Evolutionary conservation across 2,329 filamentous ascomycete genomes (phyloP).

Genomic region (Monosporascus sp.): DNA sequence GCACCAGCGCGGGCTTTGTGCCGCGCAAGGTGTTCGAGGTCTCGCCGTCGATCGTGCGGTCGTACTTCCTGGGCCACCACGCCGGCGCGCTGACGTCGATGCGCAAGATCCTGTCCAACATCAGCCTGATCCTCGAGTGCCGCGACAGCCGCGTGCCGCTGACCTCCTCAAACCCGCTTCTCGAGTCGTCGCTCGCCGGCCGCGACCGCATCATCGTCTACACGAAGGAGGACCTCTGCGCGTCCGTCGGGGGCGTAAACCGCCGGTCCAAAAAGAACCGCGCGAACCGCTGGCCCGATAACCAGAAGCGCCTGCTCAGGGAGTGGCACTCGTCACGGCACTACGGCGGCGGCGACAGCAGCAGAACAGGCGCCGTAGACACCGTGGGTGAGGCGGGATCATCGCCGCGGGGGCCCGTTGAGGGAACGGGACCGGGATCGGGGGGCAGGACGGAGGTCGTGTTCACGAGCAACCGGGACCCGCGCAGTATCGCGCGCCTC

Average conservation of each 20-base stretch:
- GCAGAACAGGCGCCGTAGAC: not conserved
- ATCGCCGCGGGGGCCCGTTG: not conserved
- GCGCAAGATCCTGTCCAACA: constrained; percentile 70
- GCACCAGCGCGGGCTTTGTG: constrained; percentile 45
- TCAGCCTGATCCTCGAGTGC: constrained; percentile 89
- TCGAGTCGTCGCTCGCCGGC: constrained; percentile 71
- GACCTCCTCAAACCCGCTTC: constrained; percentile 82
- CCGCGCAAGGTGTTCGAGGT: constrained; percentile 70
- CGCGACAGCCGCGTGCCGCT: constrained; percentile 88
- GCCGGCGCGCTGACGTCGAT: constrained; percentile 74
- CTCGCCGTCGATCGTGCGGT: constrained; percentile 70
- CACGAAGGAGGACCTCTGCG: constrained; percentile 77
- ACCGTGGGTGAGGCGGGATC: not conserved
- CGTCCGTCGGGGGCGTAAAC: constrained; percentile 12
- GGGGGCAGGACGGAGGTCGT: constrained; percentile 20
- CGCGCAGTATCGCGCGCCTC: constrained; percentile 30
- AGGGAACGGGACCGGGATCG: too few species aligned
- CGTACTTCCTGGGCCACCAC: constrained; percentile 95
- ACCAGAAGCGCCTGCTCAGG: constrained; percentile 12
- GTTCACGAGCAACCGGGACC: constrained; percentile 39
- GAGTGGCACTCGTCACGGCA: constrained; percentile 11
- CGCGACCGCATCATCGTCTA: constrained; percentile 78
- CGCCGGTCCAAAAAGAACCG: not conserved
- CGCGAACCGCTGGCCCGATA: constrained; percentile 19
- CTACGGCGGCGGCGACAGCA: constrained; percentile 17